phyloP scores from a whole-genome alignment of 2,329 filamentous ascomycete species.

The Stemphylium beticola region DNA sequence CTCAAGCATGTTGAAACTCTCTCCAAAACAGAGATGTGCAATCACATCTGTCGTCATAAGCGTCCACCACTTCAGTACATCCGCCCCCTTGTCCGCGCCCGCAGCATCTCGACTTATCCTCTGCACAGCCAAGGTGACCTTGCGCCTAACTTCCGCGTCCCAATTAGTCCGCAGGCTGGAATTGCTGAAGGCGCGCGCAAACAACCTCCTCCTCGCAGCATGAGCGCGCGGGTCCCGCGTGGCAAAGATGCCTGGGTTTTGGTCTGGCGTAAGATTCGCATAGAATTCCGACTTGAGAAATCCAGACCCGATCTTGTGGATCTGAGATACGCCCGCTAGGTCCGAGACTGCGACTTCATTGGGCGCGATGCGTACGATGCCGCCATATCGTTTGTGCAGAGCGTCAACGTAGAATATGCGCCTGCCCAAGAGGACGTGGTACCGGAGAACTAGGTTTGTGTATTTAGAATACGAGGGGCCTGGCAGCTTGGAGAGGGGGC shows the following conservation, averaged over 20 bases:
- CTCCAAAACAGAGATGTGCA: constrained; percentile 49
- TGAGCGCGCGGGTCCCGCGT: constrained; percentile 48
- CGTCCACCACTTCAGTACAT: constrained; percentile 49
- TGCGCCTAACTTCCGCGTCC: constrained; percentile 44
- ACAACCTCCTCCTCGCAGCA: constrained; percentile 43
- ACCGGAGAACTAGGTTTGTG: constrained; percentile 43
- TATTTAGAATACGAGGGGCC: constrained; percentile 40
- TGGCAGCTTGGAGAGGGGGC: constrained; percentile 26
- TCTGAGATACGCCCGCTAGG: constrained; percentile 27
- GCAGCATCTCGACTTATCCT: constrained; percentile 35
- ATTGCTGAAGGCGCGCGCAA: constrained; percentile 47
- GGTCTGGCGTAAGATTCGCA: constrained; percentile 27
- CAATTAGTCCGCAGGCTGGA: constrained; percentile 45
- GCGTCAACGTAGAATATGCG: constrained; percentile 49
- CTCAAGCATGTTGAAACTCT: constrained; percentile 49
- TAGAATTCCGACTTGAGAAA: constrained; percentile 54
- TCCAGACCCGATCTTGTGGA: constrained; percentile 47
- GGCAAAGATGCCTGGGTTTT: constrained; percentile 45
- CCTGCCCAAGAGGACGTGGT: constrained; percentile 44
- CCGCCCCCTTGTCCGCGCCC: constrained; percentile 24
- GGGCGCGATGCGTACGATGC: constrained; percentile 35
- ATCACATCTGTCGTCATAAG: constrained; percentile 51
- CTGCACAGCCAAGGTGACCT: constrained; percentile 40
- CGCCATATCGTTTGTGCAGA: constrained; percentile 43
- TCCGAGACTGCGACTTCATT: constrained; percentile 32